Evolutionary conservation across 73 alveolate species (phyloP).

Genomic region (Stentor coeruleus): DNA sequence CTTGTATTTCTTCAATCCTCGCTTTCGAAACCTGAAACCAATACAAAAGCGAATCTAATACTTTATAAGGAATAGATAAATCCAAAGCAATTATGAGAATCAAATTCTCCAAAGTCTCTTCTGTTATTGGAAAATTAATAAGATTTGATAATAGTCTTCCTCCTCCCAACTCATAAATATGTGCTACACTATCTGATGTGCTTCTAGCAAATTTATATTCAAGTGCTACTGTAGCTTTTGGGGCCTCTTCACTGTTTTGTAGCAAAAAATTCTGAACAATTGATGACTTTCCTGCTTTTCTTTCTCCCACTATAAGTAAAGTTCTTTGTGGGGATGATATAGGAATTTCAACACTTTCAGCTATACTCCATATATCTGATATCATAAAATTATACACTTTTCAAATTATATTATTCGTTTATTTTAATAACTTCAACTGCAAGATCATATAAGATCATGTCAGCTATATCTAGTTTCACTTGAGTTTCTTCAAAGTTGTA

Average conservation of each 20-base stretch:
- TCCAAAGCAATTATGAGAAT: conserved; percentile 43
- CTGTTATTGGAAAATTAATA: conserved; percentile 36
- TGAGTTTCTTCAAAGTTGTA: conserved; percentile 67
- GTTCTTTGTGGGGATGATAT: conserved; percentile 4
- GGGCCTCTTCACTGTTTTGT: not conserved
- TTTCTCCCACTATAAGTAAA: conserved; percentile 16
- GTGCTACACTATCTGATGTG: conserved; percentile 25
- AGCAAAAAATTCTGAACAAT: conserved; percentile 4
- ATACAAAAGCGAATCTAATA: conserved; percentile 40
- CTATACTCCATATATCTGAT: conserved; percentile 14
- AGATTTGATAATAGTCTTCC: conserved; percentile 42
- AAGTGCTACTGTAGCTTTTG: conserved; percentile 23
- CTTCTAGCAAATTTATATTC: conserved; percentile 8
- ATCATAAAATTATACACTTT: too few relatives aligned
- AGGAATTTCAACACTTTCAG: not conserved
- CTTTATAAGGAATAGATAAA: conserved; percentile 46
- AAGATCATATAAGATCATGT: conserved; percentile 58
- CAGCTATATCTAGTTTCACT: conserved; percentile 62
- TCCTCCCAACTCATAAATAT: conserved; percentile 66
- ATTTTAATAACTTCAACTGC: conserved; percentile 50
- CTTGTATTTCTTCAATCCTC: conserved; percentile 36
- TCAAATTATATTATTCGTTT: conserved; percentile 18
- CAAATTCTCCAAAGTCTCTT: conserved; percentile 21
- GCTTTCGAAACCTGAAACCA: conserved; percentile 45
- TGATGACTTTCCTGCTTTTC: conserved; percentile 19